These are phyloP conservation scores for Houttuynia cordata DNA, from an alignment of 164 flowering plant genomes.

Conservation along the genomic window DNA sequence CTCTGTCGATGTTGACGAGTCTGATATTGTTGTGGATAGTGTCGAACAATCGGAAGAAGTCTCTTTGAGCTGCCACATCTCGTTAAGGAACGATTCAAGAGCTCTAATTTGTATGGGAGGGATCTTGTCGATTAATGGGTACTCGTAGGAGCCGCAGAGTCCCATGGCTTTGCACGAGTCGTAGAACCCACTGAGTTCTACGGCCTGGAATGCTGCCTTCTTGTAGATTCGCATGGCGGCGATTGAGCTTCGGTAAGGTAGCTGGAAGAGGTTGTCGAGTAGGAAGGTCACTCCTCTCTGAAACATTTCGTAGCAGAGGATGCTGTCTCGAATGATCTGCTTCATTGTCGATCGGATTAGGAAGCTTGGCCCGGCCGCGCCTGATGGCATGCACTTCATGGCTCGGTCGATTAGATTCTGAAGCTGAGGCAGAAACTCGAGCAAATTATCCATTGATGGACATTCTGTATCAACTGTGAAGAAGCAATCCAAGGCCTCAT, in stretches of 20 bases:
- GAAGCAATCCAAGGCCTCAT: conserved; percentile 33
- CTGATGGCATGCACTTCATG: conserved; percentile 39
- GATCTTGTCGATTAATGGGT: conserved; percentile 40
- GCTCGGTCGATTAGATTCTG: conserved; percentile 43
- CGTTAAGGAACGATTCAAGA: conserved; percentile 33
- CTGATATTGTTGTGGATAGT: conserved; percentile 3
- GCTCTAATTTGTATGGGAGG: conserved; percentile 41
- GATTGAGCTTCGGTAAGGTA: conserved; percentile 32
- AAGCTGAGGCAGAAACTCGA: conserved; percentile 23
- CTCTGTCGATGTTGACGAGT: conserved; percentile 13
- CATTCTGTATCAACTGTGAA: conserved; percentile 1
- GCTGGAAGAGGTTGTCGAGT: conserved; percentile 34
- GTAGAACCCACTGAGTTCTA: conserved; percentile 30
- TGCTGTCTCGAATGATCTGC: conserved; percentile 45
- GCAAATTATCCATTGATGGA: conserved; percentile 21
- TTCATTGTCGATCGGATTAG: conserved; percentile 38
- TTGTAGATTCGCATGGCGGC: conserved; percentile 38
- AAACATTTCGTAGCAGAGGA: conserved; percentile 29
- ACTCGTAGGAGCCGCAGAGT: conserved; percentile 44
- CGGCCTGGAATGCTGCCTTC: conserved; percentile 41
- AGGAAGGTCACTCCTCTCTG: conserved; percentile 21
- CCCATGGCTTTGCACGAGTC: conserved; percentile 32
- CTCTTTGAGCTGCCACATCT: conserved; percentile 51
- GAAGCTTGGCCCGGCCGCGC: conserved; percentile 21
- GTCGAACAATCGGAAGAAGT: conserved; percentile 24